Conservation (phyloP, 2,329 filamentous ascomycete species). For the Ramularia endophylla region DNA sequence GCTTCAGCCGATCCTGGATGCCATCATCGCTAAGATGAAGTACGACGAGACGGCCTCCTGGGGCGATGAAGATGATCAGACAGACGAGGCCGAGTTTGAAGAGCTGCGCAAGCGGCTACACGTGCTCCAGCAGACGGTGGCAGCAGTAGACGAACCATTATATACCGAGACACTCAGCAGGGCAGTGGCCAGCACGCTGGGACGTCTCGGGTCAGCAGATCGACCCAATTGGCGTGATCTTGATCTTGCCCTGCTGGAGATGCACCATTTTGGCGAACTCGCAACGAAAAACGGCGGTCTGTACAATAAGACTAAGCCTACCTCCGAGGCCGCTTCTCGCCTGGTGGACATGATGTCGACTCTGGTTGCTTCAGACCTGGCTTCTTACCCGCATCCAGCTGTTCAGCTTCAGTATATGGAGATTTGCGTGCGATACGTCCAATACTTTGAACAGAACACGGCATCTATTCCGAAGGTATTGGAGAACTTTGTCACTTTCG, state of each 20-base stretch:
- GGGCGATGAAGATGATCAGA: conserved; percentile 91
- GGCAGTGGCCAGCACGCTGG: conserved; percentile 81
- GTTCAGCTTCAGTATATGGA: conserved; percentile 98
- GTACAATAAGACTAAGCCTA: conserved; percentile 79
- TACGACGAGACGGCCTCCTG: conserved; percentile 92
- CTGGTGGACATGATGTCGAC: conserved; percentile 89
- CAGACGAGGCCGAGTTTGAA: conserved; percentile 95
- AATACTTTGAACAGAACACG: conserved; percentile 82
- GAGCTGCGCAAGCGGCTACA: conserved; percentile 87
- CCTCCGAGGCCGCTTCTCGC: conserved; percentile 70
- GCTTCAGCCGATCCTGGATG: conserved; percentile 81
- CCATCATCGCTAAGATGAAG: conserved; percentile 92
- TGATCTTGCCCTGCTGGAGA: conserved; percentile 88
- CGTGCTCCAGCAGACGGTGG: conserved; percentile 86
- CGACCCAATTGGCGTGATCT: conserved; percentile 91
- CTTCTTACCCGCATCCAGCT: conserved; percentile 80
- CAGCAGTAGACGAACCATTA: conserved; percentile 77
- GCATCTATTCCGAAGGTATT: conserved; percentile 78
- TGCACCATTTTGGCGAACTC: conserved; percentile 92
- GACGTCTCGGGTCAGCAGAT: conserved; percentile 67
- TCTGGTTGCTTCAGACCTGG: conserved; percentile 89
- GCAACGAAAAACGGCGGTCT: conserved; percentile 82
- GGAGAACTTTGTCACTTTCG: conserved; percentile 84
- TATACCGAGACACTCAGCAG: conserved; percentile 86
- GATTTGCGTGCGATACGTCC: conserved; percentile 88